Evolutionary conservation across 495 filamentous ascomycete genomes (phyloP).

Genomic region (Daldinia caldariorum): DNA sequence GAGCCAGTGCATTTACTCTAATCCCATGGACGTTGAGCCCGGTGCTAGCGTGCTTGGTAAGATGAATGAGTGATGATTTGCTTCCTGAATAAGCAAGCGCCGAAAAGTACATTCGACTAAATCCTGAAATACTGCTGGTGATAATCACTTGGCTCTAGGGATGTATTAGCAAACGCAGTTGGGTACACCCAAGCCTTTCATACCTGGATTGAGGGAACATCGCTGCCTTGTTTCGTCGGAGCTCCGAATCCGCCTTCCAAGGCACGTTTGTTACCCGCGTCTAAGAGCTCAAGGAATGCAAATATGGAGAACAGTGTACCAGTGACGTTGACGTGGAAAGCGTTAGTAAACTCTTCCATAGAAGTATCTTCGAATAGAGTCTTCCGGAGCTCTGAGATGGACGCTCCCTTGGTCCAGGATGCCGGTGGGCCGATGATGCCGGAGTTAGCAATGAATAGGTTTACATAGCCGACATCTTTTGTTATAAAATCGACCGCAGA

Average conservation of each 20-base stretch:
- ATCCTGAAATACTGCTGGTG: slow-evolving; percentile 62
- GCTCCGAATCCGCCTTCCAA: slow-evolving; percentile 44
- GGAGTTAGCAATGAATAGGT: slow-evolving; percentile 68
- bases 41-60: slow-evolving; percentile 65
- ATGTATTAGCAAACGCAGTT: neutral
- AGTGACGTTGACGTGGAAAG: slow-evolving; percentile 63
- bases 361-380: slow-evolving; percentile 54
- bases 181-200: neutral
- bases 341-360: slow-evolving; percentile 62
- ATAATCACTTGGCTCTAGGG: slow-evolving; percentile 63
- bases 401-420: slow-evolving; percentile 47
- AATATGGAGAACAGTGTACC: slow-evolving; percentile 64
- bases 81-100: slow-evolving; percentile 62
- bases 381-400: slow-evolving; percentile 58
- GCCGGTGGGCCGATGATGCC: slow-evolving; percentile 59
- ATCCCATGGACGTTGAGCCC: slow-evolving; percentile 59
- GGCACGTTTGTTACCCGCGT: slow-evolving; percentile 64
- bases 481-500: slow-evolving; percentile 59
- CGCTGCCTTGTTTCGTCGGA: slow-evolving; percentile 26
- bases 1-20: slow-evolving; percentile 65
- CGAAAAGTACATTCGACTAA: slow-evolving; percentile 52
- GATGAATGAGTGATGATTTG: slow-evolving; percentile 63
- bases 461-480: slow-evolving; percentile 61
- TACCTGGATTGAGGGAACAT: slow-evolving; percentile 51
- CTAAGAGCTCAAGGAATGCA: slow-evolving; percentile 66